Evolutionary conservation across 192 early-diverging fungal species (phyloP).

Genomic region (Coemansia sp.): DNA sequence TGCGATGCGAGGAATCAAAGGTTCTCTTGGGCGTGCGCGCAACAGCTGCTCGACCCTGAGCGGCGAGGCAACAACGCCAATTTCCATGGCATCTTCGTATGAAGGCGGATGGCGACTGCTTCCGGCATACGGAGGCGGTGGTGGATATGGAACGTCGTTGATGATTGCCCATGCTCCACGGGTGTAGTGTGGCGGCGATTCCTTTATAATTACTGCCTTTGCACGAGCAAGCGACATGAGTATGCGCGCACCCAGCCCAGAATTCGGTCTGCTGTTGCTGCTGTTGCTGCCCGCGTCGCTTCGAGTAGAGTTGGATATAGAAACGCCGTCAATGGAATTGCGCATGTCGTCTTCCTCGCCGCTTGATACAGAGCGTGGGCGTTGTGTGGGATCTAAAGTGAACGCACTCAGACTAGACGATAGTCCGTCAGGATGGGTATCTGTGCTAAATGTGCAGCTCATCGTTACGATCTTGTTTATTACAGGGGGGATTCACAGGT

Average conservation of each 20-base stretch:
- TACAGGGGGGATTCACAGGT: not conserved
- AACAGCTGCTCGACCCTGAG: conserved; percentile 43
- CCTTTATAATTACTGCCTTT: conserved; percentile 17
- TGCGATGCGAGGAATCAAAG: conserved; percentile 12
- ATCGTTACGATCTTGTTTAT: not conserved
- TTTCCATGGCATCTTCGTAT: conserved; percentile 51
- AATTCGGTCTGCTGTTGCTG: not conserved
- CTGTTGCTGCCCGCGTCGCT: not conserved
- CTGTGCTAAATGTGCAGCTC: not conserved
- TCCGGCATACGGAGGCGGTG: conserved; percentile 50
- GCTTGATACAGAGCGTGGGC: conserved; percentile 1
- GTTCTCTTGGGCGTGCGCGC: conserved; percentile 8
- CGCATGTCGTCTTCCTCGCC: not conserved
- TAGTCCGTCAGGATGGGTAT: not conserved
- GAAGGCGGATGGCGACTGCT: conserved; percentile 45
- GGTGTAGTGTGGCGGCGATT: conserved; percentile 31
- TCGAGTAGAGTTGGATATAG: not conserved
- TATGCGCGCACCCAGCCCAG: conserved; percentile 25
- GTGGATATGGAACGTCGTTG: conserved; percentile 53
- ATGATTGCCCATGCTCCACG: conserved; percentile 55
- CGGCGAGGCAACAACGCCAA: conserved; percentile 54
- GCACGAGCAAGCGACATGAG: conserved; percentile 36
- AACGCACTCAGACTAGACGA: not conserved
- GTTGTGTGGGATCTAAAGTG: not conserved
- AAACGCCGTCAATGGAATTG: not conserved